These are phyloP conservation scores for Penicillium mononematosum DNA, from an alignment of 495 filamentous ascomycete genomes.

Conservation along the genomic window DNA sequence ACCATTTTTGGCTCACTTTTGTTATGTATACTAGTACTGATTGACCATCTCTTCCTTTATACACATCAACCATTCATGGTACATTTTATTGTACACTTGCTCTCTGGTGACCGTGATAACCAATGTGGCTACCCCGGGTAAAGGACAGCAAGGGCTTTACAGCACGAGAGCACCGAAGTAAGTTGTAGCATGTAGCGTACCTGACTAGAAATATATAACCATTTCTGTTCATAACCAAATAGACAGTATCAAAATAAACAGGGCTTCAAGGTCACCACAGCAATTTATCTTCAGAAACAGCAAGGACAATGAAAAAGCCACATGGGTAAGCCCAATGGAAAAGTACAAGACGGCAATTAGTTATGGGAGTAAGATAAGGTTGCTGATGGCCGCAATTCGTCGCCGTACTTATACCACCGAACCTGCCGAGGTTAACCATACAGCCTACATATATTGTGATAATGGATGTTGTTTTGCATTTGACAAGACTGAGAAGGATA, in stretches of 20 bases:
- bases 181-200: neutral
- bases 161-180: neutral
- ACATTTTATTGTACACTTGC: neutral
- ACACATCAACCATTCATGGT: neutral
- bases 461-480: neutral
- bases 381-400: neutral
- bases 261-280: neutral
- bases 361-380: neutral
- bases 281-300: too few relatives aligned
- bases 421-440: slow-evolving; percentile 41
- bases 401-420: slow-evolving; percentile 16
- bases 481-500: neutral
- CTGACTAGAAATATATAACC: neutral
- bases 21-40: neutral
- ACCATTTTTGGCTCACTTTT: neutral
- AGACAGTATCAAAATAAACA: neutral
- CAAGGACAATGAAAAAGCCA: neutral
- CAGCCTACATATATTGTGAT: slow-evolving; percentile 20
- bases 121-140: neutral
- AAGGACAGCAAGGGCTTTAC: neutral
- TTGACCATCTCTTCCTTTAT: neutral
- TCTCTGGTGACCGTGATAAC: neutral
- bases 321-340: neutral
- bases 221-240: neutral
- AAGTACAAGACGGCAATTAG: neutral